phyloP scores from a whole-genome alignment of 495 filamentous ascomycete species.

The Aspergillus kassunensis region DNA sequence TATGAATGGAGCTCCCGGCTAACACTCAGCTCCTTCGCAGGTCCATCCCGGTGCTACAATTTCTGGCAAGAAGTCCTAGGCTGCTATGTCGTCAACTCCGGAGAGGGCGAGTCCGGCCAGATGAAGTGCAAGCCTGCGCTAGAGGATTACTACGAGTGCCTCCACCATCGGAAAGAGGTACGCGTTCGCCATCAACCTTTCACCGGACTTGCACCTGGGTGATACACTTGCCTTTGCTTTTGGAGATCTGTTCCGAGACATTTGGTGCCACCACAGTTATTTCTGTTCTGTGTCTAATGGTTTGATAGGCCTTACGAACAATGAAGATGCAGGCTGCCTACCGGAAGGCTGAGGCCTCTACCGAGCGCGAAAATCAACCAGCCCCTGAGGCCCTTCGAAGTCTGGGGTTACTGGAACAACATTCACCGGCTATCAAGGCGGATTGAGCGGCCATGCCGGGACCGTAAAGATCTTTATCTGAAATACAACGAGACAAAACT shows the following conservation, averaged over 20 bases:
- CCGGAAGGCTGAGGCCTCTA: slow-evolving; percentile 70
- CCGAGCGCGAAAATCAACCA: slow-evolving; percentile 71
- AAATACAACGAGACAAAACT: too few relatives aligned
- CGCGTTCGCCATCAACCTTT: slow-evolving; percentile 20
- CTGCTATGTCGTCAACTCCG: slow-evolving; percentile 83
- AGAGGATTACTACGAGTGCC: slow-evolving; percentile 97
- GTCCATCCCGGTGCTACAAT: slow-evolving; percentile 88
- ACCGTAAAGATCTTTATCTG: too few relatives aligned
- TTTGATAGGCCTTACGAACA: slow-evolving; percentile 66
- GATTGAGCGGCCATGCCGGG: too few relatives aligned
- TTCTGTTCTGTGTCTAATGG: not conserved
- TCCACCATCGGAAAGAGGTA: slow-evolving; percentile 98
- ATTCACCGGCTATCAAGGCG: too few relatives aligned
- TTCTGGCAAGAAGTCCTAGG: slow-evolving; percentile 96
- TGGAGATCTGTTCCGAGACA: not conserved
- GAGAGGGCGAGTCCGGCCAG: slow-evolving; percentile 71
- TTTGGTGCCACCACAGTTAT: not conserved
- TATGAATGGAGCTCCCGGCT: slow-evolving; percentile 24
- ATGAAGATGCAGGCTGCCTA: slow-evolving; percentile 81
- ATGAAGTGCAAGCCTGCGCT: slow-evolving; percentile 85
- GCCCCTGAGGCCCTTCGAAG: slow-evolving; percentile 76
- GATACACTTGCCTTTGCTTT: not conserved
- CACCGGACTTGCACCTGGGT: not conserved
- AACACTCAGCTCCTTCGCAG: slow-evolving; percentile 44
- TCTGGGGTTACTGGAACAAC: slow-evolving; percentile 73